These are phyloP conservation scores for Magnolia sinica DNA, from an alignment of 164 flowering plant species.

Conservation along the genomic window DNA sequence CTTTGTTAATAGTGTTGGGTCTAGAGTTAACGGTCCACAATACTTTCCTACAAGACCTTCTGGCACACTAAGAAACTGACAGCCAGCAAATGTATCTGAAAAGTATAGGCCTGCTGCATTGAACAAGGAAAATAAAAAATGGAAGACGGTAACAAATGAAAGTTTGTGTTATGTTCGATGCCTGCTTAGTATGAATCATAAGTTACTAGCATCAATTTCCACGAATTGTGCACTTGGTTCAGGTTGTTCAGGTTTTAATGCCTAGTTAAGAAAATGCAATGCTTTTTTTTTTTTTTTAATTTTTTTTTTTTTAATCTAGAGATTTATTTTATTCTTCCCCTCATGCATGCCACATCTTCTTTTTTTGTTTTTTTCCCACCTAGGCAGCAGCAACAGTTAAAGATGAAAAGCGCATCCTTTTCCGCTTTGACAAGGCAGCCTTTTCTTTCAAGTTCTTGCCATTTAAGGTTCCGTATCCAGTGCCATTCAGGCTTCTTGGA, in stretches of 20 bases:
- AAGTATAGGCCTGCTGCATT: too few species aligned
- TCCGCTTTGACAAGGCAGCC: constrained; percentile 85
- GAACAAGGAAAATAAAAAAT: too few species aligned
- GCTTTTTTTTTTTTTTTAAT: background rate
- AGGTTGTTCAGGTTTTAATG: background rate
- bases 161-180: background rate
- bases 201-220: background rate
- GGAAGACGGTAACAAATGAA: background rate
- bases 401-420: constrained; percentile 80
- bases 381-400: constrained; percentile 83
- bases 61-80: too few species aligned
- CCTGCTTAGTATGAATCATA: background rate
- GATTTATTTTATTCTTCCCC: background rate
- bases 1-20: too few species aligned
- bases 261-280: background rate
- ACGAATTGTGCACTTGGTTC: background rate
- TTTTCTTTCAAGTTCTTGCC: constrained; percentile 92
- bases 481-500: constrained; percentile 92
- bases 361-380: background rate
- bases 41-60: too few species aligned
- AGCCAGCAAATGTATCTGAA: too few species aligned
- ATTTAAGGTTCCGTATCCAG: constrained; percentile 96
- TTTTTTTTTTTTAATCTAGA: background rate
- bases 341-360: constrained; percentile 1
- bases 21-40: too few species aligned